Evolutionary conservation across 148 eudicot species (phyloP), one percentile per base, ranked within the genome.

Genomic region (Spergularia bocconei): DNA sequence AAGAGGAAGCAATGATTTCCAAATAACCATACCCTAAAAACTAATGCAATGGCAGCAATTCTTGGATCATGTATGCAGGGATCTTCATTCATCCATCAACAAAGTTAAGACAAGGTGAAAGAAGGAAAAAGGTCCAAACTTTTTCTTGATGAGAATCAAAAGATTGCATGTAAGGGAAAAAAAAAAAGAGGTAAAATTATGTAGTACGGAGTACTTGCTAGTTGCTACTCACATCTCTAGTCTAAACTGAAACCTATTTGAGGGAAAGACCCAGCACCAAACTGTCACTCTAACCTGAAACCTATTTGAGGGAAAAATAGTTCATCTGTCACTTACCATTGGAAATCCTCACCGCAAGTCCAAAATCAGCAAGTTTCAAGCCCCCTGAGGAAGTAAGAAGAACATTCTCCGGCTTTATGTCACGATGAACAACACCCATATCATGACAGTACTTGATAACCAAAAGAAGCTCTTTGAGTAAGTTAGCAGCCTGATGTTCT

Each of bases 401-500:
- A 63, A 90, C 79, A 69, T 90, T 90, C 63, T 90, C 92, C 29
- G 95, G 95, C 85, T 90, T 90, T 57, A 90, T 79, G 50, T 90
- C 95, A 60, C 95, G 80, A 66, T 90, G 95, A 78, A 90, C 90
- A 48, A 90, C 92, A 72, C 92, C 95, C 90, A 86, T 90, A 50
- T 88, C 95, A 81, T 90, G 95, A 77, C 95, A 90, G 75, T 90
- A 90, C 66, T 86, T 83, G 41, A 90, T 80, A 17, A 87, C 90
- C 79, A 80, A 68, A 83, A 88, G 74, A 78, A 90, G 63, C 69
- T 90, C 92, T 79, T 70, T 90, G 36, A 90, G 39, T 73, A 88
- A 61, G 65, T 78, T 82, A 79, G 92, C 90, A 70, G 95, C 90
- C 41, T 77, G 81, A 3, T 77, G 87, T 78, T 90, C 95, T 7